Percentiles rank a stretch among this genome's conserved stretches.
Evolutionary conservation across 306 rosid species (phyloP).

Genomic region (Mucuna pruriens): DNA sequence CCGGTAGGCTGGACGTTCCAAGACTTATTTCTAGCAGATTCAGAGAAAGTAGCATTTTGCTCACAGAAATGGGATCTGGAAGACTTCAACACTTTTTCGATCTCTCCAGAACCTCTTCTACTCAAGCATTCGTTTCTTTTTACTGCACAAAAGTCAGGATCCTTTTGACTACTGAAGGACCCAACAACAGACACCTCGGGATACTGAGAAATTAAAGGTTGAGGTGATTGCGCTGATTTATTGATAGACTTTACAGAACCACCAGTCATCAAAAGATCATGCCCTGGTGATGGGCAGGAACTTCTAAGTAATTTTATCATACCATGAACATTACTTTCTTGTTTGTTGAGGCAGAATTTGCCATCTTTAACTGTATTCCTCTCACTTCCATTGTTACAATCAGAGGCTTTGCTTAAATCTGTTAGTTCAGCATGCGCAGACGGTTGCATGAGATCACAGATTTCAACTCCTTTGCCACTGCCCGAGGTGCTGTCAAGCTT

Average conservation of each 20-base stretch:
- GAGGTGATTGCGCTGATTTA: constrained; percentile 36
- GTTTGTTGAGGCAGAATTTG: constrained; percentile 31
- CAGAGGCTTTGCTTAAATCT: constrained; percentile 37
- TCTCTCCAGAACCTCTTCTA: constrained; percentile 35
- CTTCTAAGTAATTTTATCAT: constrained; percentile 42
- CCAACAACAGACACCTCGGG: constrained; percentile 31
- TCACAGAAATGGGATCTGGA: constrained; percentile 15
- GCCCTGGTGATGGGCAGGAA: constrained; percentile 38
- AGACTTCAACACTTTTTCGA: constrained; percentile 33
- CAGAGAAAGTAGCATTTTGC: constrained; percentile 26
- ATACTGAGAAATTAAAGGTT: constrained; percentile 36
- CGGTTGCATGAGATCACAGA: constrained; percentile 21
- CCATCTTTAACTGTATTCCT: constrained; percentile 31
- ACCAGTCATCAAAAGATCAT: constrained; percentile 33
- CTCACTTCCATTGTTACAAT: constrained; percentile 30
- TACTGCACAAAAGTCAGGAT: constrained; percentile 36
- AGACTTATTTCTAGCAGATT: constrained; percentile 37
- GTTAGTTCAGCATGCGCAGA: constrained; percentile 17
- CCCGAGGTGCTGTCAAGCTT: constrained; percentile 39
- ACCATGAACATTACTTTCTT: constrained; percentile 13
- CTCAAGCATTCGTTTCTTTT: constrained; percentile 33
- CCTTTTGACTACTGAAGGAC: constrained; percentile 44
- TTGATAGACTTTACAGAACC: constrained; percentile 30
- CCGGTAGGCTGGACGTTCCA: constrained; percentile 24
- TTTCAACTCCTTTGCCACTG: constrained; percentile 37